These are phyloP conservation scores for Berkeleyomyces basicola DNA, from an alignment of 2,329 filamentous ascomycete species.

Conservation along the genomic window DNA sequence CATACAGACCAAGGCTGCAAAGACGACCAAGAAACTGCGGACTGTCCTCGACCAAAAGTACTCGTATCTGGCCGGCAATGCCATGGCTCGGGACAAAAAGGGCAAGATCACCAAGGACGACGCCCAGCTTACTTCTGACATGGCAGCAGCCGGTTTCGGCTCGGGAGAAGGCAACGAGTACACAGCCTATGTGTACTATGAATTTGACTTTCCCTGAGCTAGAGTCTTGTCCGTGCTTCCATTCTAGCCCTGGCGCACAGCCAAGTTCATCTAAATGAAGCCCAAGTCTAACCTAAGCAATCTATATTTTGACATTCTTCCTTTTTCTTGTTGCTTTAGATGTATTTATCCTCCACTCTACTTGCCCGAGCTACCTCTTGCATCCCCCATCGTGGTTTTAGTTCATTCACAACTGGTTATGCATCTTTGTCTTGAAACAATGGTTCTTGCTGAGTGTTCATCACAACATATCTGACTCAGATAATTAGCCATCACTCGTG, in stretches of 20 bases:
- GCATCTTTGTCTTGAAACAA: neutral
- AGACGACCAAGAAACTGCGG: conserved; percentile 64
- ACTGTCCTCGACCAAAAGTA: conserved; percentile 66
- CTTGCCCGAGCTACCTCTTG: neutral
- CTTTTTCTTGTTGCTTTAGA: neutral
- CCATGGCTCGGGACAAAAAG: conserved; percentile 85
- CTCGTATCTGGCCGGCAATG: conserved; percentile 87
- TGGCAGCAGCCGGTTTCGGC: conserved; percentile 56
- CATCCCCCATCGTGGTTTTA: neutral
- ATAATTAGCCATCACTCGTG: too few relatives aligned
- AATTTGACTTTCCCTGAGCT: conserved; percentile 55
- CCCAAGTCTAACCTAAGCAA: neutral
- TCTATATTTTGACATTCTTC: neutral
- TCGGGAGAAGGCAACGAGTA: conserved; percentile 67
- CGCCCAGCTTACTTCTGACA: conserved; percentile 57
- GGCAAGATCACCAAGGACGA: conserved; percentile 86
- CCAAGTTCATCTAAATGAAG: too few relatives aligned
- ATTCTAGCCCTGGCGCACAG: too few relatives aligned
- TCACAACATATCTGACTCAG: too few relatives aligned
- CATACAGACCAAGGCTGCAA: conserved; percentile 34
- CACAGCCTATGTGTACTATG: conserved; percentile 93
- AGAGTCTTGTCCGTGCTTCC: neutral
- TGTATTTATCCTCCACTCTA: neutral
- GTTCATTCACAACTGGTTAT: neutral
- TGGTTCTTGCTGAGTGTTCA: neutral